Base-by-base conservation (phyloP, 2,329 filamentous ascomycete genomes). In the Colletotrichum higginsianum region DNA sequence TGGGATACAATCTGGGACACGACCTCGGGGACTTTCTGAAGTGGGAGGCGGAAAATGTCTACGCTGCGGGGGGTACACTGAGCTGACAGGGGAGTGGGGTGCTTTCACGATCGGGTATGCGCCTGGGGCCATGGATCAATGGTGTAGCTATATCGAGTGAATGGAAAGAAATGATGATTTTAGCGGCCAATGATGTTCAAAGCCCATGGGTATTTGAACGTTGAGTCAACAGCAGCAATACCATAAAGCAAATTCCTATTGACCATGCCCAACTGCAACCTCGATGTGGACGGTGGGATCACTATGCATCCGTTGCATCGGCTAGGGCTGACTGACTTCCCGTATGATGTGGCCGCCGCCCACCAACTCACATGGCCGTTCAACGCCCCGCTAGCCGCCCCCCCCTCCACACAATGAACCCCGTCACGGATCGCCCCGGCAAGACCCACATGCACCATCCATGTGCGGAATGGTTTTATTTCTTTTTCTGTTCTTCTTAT, bases 1-100 rank as follows among this genome's bases (percentile, higher is more conserved):
- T 91, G 89, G 88, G 88, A 0, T 90, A 86, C 76, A 91, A 91
- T 73, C 81, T 91, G 2, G 84, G 85, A 13, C 87, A 90, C 72
- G 89, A 91, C 76, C 76, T 91, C 49, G 87, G 86, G 1, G 88
- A 90, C 72, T 91, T 89, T 74, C 76, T 91, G 58, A 83, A 81
- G 66, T 91, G 88, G 88, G 88, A 89, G 77, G 80, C 86, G 4
- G 84, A 89, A 74, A 82, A 88, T 66, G 84, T 85, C 2, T 86
- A 82, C 67, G 80, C 79, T n/a, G 38, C 35, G 21, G 60, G 35
- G 35, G n/a, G 15, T 50, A 12, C 13, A 52, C 46, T 62, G 60
- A 62, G 52, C 23, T 30, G 30, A 35, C 30, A 35, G 30, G 30
- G 9, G n/a, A 30, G 9, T 15, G 13, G 35, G 9, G 18, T 47